Evolutionary conservation across 2,329 filamentous ascomycete genomes (phyloP).

Genomic region (Colletotrichum tabaci): DNA sequence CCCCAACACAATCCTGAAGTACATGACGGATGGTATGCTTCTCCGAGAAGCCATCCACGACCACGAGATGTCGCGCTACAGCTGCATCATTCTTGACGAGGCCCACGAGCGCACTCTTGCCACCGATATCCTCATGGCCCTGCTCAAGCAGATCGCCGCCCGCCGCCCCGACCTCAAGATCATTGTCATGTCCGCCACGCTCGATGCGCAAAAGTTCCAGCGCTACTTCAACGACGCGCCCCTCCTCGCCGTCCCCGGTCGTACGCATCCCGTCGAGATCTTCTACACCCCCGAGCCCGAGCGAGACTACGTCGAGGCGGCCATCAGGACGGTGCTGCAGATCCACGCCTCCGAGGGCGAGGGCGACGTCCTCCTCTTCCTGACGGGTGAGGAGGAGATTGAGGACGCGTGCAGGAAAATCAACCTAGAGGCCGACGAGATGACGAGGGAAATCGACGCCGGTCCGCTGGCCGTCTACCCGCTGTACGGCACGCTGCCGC

Average conservation of each 20-base stretch:
- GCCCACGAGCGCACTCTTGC: conserved; percentile 98
- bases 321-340: conserved; percentile 93
- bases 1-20: conserved; percentile 93
- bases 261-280: conserved; percentile 97
- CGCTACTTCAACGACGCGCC: conserved; percentile 97
- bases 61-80: conserved; percentile 90
- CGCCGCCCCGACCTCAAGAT: conserved; percentile 94
- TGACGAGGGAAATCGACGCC: conserved; percentile 90
- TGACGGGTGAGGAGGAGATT: conserved; percentile 98
- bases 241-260: conserved; percentile 91
- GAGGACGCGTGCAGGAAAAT: conserved; percentile 97
- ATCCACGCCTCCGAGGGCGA: conserved; percentile 95
- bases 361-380: conserved; percentile 93
- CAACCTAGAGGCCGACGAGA: conserved; percentile 88
- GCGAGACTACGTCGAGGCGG: conserved; percentile 96
- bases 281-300: conserved; percentile 98
- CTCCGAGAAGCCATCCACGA: conserved; percentile 97
- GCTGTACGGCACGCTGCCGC: conserved; percentile 93
- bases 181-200: conserved; percentile 98
- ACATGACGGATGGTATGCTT: conserved; percentile 99
- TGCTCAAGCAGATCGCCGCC: conserved; percentile 90
- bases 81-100: conserved; percentile 98
- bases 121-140: conserved; percentile 96
- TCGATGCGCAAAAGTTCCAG: conserved; percentile 98
- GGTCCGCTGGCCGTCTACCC: conserved; percentile 93